These are phyloP conservation scores for Alternaria sp. DNA, from an alignment of 2,329 filamentous ascomycete genomes.

Conservation along the genomic window DNA sequence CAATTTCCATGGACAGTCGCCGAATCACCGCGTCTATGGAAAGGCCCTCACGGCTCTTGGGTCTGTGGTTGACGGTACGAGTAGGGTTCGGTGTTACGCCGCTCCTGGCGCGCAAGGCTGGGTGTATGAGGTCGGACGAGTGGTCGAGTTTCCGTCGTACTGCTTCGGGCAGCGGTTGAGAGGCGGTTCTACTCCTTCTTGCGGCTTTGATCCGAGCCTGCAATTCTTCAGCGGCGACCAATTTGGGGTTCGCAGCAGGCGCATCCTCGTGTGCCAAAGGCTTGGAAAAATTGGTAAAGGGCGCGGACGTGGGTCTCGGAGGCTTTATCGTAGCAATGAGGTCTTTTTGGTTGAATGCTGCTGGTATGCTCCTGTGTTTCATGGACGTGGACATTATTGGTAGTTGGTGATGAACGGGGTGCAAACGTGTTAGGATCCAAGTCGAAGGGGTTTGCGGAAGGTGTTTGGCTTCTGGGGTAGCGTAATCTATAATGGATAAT, in stretches of 20 bases:
- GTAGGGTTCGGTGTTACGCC: constrained; percentile 1
- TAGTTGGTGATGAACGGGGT: background rate
- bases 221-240: constrained; percentile 23
- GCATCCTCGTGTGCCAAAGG: background rate
- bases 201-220: constrained; percentile 29
- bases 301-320: constrained; percentile 22
- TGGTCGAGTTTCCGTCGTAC: constrained; percentile 16
- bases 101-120: constrained; percentile 15
- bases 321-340: constrained; percentile 20
- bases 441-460: background rate
- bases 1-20: constrained; percentile 6
- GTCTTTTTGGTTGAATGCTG: constrained; percentile 34
- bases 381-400: constrained; percentile 42
- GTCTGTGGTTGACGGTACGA: constrained; percentile 7
- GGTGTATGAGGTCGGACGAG: constrained; percentile 14
- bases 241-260: constrained; percentile 6
- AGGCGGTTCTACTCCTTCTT: constrained; percentile 15
- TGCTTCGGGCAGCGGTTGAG: constrained; percentile 12
- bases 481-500: constrained; percentile 18
- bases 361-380: constrained; percentile 39
- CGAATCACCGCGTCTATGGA: constrained; percentile 37
- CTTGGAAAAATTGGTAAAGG: constrained; percentile 26
- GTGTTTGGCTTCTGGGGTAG: constrained; percentile 1
- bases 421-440: background rate
- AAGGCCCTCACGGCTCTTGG: constrained; percentile 9